A percentile compares a stretch with the other conserved stretches of the same genome.
phyloP scores from a whole-genome alignment of 305 asterid species.

The Fraxinus greggii region DNA sequence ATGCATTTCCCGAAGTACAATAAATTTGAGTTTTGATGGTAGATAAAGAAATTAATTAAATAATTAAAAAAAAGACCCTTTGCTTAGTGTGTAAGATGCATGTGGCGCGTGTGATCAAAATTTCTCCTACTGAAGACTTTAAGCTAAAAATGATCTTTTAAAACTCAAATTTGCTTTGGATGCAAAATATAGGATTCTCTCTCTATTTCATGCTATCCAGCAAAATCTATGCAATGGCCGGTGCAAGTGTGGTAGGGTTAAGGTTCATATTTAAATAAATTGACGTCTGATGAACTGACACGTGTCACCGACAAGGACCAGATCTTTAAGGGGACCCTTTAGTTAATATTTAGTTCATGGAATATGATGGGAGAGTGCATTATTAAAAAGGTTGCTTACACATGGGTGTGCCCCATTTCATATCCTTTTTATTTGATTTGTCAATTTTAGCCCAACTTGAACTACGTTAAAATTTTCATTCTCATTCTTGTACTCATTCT shows the following conservation, averaged over 20 bases:
- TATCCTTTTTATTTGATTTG: neutral
- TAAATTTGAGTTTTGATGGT: neutral
- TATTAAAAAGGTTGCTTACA: neutral
- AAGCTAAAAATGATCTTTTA: neutral
- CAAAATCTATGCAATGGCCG: constrained; percentile 37
- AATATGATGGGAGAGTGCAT: neutral
- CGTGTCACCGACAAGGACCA: constrained; percentile 65
- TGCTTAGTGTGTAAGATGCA: neutral
- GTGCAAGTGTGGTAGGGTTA: constrained; percentile 28
- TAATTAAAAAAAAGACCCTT: neutral
- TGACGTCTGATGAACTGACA: constrained; percentile 33
- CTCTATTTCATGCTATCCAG: neutral
- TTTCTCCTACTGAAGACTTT: constrained; percentile 31
- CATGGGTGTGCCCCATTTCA: constrained; percentile 2
- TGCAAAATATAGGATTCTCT: constrained; percentile 30
- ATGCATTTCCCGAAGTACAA: neutral
- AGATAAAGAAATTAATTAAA: neutral
- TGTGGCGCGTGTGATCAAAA: constrained; percentile 12
- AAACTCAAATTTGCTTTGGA: constrained; percentile 20
- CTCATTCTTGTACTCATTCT: too few species aligned
- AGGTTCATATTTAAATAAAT: neutral
- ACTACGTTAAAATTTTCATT: too few species aligned
- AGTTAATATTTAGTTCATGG: neutral
- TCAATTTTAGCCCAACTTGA: too few species aligned
- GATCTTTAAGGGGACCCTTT: constrained; percentile 26